Conservation (phyloP, 164 flowering plant species). For the Kingdonia uniflora region DNA sequence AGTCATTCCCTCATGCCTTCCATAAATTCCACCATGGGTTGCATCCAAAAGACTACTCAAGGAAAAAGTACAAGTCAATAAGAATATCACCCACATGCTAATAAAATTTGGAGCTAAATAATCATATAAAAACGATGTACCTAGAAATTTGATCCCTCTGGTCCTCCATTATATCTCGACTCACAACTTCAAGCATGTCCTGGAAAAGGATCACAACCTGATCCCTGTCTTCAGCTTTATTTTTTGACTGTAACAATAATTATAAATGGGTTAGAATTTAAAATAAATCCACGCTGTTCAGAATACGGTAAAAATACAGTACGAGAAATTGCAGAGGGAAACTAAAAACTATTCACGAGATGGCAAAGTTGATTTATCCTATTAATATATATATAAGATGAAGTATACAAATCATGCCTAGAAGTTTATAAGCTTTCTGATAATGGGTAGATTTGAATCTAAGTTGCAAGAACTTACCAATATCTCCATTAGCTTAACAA, state of each 20-base stretch:
- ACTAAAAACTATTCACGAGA: too few relatives aligned
- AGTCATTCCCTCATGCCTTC: constrained; percentile 44
- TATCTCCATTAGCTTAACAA: constrained; percentile 58
- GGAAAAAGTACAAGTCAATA: background rate
- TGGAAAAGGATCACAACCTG: constrained; percentile 82
- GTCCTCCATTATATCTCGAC: constrained; percentile 83
- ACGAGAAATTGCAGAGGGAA: too few relatives aligned
- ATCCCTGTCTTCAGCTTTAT: constrained; percentile 56
- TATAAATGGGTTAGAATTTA: background rate
- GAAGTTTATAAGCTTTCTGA: too few relatives aligned
- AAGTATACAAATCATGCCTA: too few relatives aligned
- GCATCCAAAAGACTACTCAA: constrained; percentile 58
- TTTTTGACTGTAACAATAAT: constrained; percentile 38
- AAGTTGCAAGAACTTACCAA: constrained; percentile 36
- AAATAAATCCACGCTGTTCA: background rate
- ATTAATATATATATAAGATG: too few relatives aligned
- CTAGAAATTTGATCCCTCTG: constrained; percentile 62
- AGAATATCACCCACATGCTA: constrained; percentile 4
- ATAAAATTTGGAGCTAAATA: background rate
- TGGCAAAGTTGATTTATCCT: too few relatives aligned
- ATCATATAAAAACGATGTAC: constrained; percentile 20
- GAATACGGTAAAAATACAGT: too few relatives aligned
- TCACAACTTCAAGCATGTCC: constrained; percentile 91
- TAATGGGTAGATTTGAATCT: too few relatives aligned
- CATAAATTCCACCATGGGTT: constrained; percentile 47